Conservation (phyloP, 495 filamentous ascomycete genomes). For the Neurospora sp. region DNA sequence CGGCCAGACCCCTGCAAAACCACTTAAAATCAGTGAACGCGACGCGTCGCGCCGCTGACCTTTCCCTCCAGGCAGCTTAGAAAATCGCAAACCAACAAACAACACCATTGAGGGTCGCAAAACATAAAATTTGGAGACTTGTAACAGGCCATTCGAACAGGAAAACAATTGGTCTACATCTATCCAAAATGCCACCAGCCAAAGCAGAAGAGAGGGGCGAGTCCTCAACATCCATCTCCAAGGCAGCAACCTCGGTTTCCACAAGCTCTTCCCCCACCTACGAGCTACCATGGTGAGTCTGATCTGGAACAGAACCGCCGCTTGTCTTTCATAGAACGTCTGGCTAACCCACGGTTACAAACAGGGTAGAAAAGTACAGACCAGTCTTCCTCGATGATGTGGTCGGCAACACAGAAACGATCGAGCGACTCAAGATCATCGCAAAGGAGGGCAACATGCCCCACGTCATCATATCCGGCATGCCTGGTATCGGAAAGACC, state of each 20-base stretch:
- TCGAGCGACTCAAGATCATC: conserved; percentile 97
- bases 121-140: neutral
- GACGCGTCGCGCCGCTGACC: conserved; percentile 10
- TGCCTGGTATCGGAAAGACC: conserved; percentile 98
- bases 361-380: conserved; percentile 97
- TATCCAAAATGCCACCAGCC: conserved; percentile 29
- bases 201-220: conserved; percentile 46
- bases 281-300: conserved; percentile 79
- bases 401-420: conserved; percentile 93
- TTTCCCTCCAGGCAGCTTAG: neutral
- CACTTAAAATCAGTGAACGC: conserved; percentile 16
- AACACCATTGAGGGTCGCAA: neutral
- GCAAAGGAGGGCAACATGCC: conserved; percentile 99
- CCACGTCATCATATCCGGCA: conserved; percentile 96
- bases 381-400: conserved; percentile 91
- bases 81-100: neutral
- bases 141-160: neutral
- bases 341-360: neutral
- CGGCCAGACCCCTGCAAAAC: conserved; percentile 1
- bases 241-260: conserved; percentile 51
- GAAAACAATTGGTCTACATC: neutral
- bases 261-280: conserved; percentile 52
- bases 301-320: neutral
- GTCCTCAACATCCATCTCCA: conserved; percentile 65
- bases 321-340: neutral